These are phyloP conservation scores for Dacryopinax primogenitus DNA, from an alignment of 768 basidiomycete genomes.

Conservation along the genomic window DNA sequence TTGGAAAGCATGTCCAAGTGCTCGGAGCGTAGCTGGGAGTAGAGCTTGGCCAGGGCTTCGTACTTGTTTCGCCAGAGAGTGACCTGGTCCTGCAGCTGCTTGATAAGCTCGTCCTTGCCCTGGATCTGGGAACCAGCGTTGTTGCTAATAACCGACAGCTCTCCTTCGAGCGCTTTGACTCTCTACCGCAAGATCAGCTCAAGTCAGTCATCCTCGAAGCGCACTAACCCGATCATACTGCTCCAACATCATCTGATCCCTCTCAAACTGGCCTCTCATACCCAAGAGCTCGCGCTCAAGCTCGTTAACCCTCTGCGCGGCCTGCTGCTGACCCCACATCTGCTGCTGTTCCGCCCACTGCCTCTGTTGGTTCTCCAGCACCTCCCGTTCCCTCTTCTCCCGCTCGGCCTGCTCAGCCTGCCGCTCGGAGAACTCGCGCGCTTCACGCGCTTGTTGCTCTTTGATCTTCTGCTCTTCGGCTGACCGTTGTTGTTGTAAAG, in stretches of 20 bases:
- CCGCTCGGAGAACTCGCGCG: slow-evolving; percentile 77
- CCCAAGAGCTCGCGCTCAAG: slow-evolving; percentile 81
- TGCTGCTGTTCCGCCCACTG: slow-evolving; percentile 72
- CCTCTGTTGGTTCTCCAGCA: slow-evolving; percentile 43
- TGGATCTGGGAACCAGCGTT: slow-evolving; percentile 75
- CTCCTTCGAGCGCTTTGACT: slow-evolving; percentile 89
- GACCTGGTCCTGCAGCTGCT: slow-evolving; percentile 92
- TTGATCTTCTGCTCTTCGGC: slow-evolving; percentile 69
- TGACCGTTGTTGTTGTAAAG: slow-evolving; percentile 66
- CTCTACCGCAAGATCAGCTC: slow-evolving; percentile 39
- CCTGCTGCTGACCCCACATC: slow-evolving; percentile 43
- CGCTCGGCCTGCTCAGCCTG: slow-evolving; percentile 79
- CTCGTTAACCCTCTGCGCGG: slow-evolving; percentile 61
- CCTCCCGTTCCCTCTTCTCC: slow-evolving; percentile 79
- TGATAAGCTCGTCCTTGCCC: slow-evolving; percentile 91
- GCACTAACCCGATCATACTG: slow-evolving; percentile 86
- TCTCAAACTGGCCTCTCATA: slow-evolving; percentile 93
- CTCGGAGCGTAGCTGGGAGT: slow-evolving; percentile 93
- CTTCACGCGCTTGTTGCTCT: slow-evolving; percentile 65
- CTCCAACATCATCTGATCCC: slow-evolving; percentile 93
- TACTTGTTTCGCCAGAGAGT: slow-evolving; percentile 97
- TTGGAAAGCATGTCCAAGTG: slow-evolving; percentile 95
- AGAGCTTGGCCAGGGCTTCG: slow-evolving; percentile 93
- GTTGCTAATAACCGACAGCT: slow-evolving; percentile 56
- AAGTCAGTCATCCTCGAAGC: neutral